A percentile compares a stretch with the other conserved stretches of the same genome.
These are phyloP conservation scores for Creolimax fragrantissima DNA, from an alignment of 78 protist genomes.

Conservation along the genomic window DNA sequence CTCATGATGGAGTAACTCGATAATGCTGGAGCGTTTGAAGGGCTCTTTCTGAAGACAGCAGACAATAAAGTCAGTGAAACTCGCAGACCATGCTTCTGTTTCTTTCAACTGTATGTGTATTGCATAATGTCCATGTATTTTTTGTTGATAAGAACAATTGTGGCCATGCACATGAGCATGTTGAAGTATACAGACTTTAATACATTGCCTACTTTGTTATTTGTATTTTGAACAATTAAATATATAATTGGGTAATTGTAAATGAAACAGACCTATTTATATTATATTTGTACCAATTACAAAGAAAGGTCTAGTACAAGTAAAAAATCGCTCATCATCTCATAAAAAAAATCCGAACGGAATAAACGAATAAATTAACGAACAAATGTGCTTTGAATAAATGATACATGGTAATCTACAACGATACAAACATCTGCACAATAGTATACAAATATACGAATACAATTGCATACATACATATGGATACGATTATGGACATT, in stretches of 20 bases:
- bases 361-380: background rate
- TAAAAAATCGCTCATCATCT: background rate
- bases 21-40: background rate
- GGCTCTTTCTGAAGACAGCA: constrained; percentile 67
- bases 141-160: too few relatives aligned
- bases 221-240: too few relatives aligned
- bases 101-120: constrained; percentile 1
- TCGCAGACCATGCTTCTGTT: constrained; percentile 40
- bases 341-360: background rate
- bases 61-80: constrained; percentile 31
- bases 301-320: background rate
- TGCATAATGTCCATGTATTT: background rate
- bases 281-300: background rate
- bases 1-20: background rate
- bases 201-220: too few relatives aligned
- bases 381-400: background rate
- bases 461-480: background rate
- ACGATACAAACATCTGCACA: background rate
- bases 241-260: background rate
- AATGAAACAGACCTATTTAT: background rate
- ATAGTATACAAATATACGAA: background rate
- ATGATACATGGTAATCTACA: background rate
- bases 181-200: background rate
- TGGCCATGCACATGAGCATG: too few relatives aligned
- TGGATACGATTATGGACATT: too few relatives aligned